A percentile compares a stretch with the other conserved stretches of the same genome.
Evolutionary conservation across 768 basidiomycete species (phyloP).

Genomic region (Tulasnella sp.): DNA sequence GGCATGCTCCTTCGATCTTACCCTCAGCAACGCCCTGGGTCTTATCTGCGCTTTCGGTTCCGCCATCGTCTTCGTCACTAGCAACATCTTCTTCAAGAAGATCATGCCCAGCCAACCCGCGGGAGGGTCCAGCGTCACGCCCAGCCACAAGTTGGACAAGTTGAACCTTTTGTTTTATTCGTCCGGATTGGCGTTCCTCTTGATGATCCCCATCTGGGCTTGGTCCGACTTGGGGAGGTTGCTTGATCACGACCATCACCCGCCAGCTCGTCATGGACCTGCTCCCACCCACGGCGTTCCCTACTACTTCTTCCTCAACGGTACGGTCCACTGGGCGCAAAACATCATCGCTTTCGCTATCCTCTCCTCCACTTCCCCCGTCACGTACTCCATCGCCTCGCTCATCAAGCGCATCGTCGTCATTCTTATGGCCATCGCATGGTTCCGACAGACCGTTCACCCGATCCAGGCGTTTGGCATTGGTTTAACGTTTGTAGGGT

Average conservation of each 20-base stretch:
- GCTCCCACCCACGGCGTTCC: slow-evolving; percentile 51
- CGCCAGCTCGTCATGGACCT: neutral
- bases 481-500: slow-evolving; percentile 73
- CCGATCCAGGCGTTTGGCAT: slow-evolving; percentile 86
- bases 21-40: slow-evolving; percentile 75
- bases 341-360: slow-evolving; percentile 98
- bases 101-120: slow-evolving; percentile 66
- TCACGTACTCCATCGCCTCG: slow-evolving; percentile 97
- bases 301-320: slow-evolving; percentile 87
- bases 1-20: slow-evolving; percentile 88
- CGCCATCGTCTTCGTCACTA: slow-evolving; percentile 91
- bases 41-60: slow-evolving; percentile 95
- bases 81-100: slow-evolving; percentile 99
- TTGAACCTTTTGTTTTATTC: slow-evolving; percentile 94
- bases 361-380: slow-evolving; percentile 90
- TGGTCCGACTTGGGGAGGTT: slow-evolving; percentile 76
- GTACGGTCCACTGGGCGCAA: slow-evolving; percentile 91
- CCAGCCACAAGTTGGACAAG: slow-evolving; percentile 82
- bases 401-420: slow-evolving; percentile 97
- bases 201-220: slow-evolving; percentile 95
- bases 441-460: slow-evolving; percentile 87
- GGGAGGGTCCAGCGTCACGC: slow-evolving; percentile 35
- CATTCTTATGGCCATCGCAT: slow-evolving; percentile 94
- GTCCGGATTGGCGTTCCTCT: slow-evolving; percentile 82
- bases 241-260: neutral